Base-by-base conservation (phyloP, 257 asterid species). In the Henckelia pumila region DNA sequence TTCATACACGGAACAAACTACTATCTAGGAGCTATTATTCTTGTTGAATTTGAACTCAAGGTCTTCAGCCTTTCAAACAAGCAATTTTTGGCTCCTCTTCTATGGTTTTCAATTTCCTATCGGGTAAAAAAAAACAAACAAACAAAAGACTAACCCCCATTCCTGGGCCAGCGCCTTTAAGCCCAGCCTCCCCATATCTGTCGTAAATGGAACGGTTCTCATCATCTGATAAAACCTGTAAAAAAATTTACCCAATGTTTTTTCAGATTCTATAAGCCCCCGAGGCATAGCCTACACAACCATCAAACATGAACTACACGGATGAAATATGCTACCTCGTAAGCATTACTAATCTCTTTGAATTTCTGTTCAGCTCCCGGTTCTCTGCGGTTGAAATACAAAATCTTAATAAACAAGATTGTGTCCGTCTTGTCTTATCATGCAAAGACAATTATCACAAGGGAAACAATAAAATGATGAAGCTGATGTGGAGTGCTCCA, bases 281-380 rank as follows among this genome's bases (percentile, higher is more conserved):
- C 49, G 28, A 11, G 33, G 70, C 58, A 69, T 37, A 11, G 61
- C 65, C 6, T n/a, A 26, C 56, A 40, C 14, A 50, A 17, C 28
- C 29, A 7, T 64, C 53, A 61, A 71, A 40, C 44, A 58, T 8
- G 13, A 37, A 49, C 56, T 20, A 29, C 59, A 56, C 61, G 58
- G 77, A 64, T 50, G 47, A n/a, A 55, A 70, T 68, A 73, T 63
- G 63, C 67, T 79, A 94, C 99, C 97, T 94, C 99, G 69, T 94
- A 94, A 11, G 99, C 97, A 81, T 94, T 91, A 73, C 99, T 88
- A 52, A 94, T 85, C 87, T 94, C 97, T 82, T 94, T 94, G 73
- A 94, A 94, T 71, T 91, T 94, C n/a, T 81, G 80, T 74, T 94
- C 99, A 30, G 99, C 99, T 70, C 86, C 91, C 64, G 97, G 69